These are phyloP conservation scores for Candida glucosophila DNA, from an alignment of 1,139 yeast species.

Conservation along the genomic window DNA sequence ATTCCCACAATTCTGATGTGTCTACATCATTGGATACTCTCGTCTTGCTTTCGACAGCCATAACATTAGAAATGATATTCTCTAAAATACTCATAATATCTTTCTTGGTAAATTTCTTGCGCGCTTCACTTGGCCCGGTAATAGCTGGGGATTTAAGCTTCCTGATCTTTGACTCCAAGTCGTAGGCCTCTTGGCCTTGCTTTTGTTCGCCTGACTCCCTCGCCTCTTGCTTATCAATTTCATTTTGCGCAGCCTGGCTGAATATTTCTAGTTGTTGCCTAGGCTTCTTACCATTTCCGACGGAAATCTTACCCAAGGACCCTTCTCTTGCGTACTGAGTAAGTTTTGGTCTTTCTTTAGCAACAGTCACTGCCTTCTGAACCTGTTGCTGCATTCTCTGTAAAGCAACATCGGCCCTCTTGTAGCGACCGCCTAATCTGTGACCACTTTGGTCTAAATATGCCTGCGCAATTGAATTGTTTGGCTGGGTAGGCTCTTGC, in stretches of 20 bases:
- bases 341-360: constrained; percentile 79
- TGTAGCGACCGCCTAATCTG: constrained; percentile 77
- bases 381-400: constrained; percentile 99
- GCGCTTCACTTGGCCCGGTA: constrained; percentile 18
- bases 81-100: constrained; percentile 57
- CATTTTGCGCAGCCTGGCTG: constrained; percentile 46
- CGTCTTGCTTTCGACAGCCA: constrained; percentile 76
- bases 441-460: constrained; percentile 91
- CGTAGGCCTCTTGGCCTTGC: constrained; percentile 6
- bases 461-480: constrained; percentile 80
- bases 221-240: constrained; percentile 28
- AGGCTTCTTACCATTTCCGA: constrained; percentile 79
- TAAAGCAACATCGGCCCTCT: constrained; percentile 88
- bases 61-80: constrained; percentile 66
- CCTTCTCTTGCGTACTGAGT: constrained; percentile 74
- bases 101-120: constrained; percentile 30
- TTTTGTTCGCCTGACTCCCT: constrained; percentile 12
- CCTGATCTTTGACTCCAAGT: constrained; percentile 11
- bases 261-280: constrained; percentile 76
- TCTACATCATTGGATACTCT: constrained; percentile 55
- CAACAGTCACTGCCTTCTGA: constrained; percentile 91
- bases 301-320: constrained; percentile 81
- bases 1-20: constrained; percentile 63
- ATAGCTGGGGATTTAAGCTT: constrained; percentile 12
- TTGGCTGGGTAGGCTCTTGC: constrained; percentile 29